These are phyloP conservation scores for Penicillium griseofulvum DNA, from an alignment of 2,329 filamentous ascomycete species.

Conservation along the genomic window DNA sequence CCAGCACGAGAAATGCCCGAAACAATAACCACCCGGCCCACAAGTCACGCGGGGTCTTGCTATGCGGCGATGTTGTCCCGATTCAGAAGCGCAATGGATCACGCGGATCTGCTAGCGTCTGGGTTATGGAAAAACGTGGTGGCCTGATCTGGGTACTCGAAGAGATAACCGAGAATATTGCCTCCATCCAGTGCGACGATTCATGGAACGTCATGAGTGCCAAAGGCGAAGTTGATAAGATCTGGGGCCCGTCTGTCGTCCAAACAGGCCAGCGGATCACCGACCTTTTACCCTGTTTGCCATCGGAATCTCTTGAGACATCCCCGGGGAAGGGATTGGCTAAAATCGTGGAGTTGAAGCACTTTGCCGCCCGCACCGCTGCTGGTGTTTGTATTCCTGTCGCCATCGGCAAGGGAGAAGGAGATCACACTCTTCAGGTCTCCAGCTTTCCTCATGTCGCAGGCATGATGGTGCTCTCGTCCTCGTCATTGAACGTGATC, in stretches of 20 bases:
- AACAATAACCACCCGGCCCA: slow-evolving; percentile 65
- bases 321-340: slow-evolving; percentile 72
- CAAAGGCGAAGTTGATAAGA: slow-evolving; percentile 73
- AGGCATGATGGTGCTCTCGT: slow-evolving; percentile 89
- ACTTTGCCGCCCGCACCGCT: slow-evolving; percentile 80
- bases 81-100: slow-evolving; percentile 94
- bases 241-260: slow-evolving; percentile 75
- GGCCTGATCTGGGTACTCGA: slow-evolving; percentile 97
- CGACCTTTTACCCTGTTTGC: slow-evolving; percentile 76
- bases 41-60: slow-evolving; percentile 80
- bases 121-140: slow-evolving; percentile 96
- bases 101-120: slow-evolving; percentile 88
- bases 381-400: slow-evolving; percentile 79
- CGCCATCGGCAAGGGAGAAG: slow-evolving; percentile 70
- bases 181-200: slow-evolving; percentile 71
- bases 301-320: slow-evolving; percentile 66
- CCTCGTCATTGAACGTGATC: slow-evolving; percentile 72
- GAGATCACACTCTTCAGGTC: slow-evolving; percentile 70
- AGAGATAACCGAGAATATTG: slow-evolving; percentile 94
- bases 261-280: slow-evolving; percentile 70
- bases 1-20: slow-evolving; percentile 51
- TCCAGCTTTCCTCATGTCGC: slow-evolving; percentile 97
- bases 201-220: slow-evolving; percentile 69
- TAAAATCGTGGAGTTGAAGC: slow-evolving; percentile 67
- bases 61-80: slow-evolving; percentile 97